These are phyloP conservation scores for Amesomyces nigricolor DNA, from an alignment of 2,329 filamentous ascomycete genomes.

Conservation along the genomic window DNA sequence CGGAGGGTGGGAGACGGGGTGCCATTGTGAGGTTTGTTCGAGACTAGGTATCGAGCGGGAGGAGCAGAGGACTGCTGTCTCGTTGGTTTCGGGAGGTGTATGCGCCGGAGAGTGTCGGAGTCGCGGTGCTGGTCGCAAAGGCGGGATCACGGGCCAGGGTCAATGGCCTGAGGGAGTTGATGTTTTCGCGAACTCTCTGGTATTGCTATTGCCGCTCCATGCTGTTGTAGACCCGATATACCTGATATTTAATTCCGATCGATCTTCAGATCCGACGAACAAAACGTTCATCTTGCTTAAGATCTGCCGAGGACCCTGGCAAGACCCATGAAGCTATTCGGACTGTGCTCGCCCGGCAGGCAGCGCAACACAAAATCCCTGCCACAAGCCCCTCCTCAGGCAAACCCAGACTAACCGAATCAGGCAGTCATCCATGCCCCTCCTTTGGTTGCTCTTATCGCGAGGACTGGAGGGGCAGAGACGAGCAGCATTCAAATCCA, in stretches of 20 bases:
- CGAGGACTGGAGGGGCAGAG: too few relatives aligned
- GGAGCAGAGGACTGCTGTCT: not conserved
- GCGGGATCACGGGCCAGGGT: not conserved
- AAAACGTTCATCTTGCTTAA: not conserved
- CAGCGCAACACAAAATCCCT: too few relatives aligned
- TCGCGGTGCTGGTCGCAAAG: not conserved
- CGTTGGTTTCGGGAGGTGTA: too few relatives aligned
- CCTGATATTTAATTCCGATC: not conserved
- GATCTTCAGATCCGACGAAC: slow-evolving; percentile 4
- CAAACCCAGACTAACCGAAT: too few relatives aligned
- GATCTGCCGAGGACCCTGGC: slow-evolving; percentile 7
- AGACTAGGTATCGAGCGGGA: not conserved
- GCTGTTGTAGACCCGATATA: not conserved
- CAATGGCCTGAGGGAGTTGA: not conserved
- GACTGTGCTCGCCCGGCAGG: too few relatives aligned
- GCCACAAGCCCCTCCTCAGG: too few relatives aligned
- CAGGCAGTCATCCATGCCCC: too few relatives aligned
- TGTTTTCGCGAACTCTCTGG: not conserved
- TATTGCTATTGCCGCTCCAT: slow-evolving; percentile 14
- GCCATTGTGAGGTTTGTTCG: slow-evolving; percentile 4
- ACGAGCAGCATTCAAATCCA: too few relatives aligned
- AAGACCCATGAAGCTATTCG: not conserved
- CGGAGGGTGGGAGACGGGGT: not conserved
- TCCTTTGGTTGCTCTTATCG: too few relatives aligned
- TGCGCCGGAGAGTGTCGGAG: not conserved